These are phyloP conservation scores for Exophiala sp. DNA, from an alignment of 2,329 filamentous ascomycete genomes.

Conservation along the genomic window DNA sequence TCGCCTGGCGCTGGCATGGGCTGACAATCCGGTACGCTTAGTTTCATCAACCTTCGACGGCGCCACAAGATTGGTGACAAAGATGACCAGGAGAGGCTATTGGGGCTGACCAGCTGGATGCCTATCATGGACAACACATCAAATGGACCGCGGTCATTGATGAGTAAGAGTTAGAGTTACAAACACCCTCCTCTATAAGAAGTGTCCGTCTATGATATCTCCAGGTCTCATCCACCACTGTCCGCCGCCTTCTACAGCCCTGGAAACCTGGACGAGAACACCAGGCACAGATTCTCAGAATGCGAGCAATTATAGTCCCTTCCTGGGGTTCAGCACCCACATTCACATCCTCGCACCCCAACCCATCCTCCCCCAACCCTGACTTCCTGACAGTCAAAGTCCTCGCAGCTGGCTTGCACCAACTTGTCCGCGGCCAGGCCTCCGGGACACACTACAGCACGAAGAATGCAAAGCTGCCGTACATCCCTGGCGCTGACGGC, in stretches of 20 bases:
- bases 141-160: too few relatives aligned
- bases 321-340: slow-evolving; percentile 21
- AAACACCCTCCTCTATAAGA: too few relatives aligned
- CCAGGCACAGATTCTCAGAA: slow-evolving; percentile 9
- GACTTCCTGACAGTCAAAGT: slow-evolving; percentile 48
- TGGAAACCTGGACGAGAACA: too few relatives aligned
- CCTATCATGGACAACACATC: neutral
- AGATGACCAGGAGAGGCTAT: neutral
- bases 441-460: slow-evolving; percentile 52
- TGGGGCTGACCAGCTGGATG: too few relatives aligned
- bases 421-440: slow-evolving; percentile 50
- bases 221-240: too few relatives aligned
- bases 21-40: too few relatives aligned
- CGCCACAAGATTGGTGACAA: too few relatives aligned
- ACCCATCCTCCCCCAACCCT: slow-evolving; percentile 10
- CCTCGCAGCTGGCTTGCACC: slow-evolving; percentile 49
- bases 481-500: slow-evolving; percentile 50
- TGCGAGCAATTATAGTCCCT: slow-evolving; percentile 22
- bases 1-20: too few relatives aligned
- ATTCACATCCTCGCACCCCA: slow-evolving; percentile 19
- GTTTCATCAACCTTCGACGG: too few relatives aligned
- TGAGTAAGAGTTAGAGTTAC: too few relatives aligned
- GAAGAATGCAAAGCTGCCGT: slow-evolving; percentile 40
- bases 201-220: too few relatives aligned
- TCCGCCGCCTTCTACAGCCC: too few relatives aligned